Base-by-base conservation (phyloP, 768 basidiomycete genomes). In the Leucocoprinus leucothites region DNA sequence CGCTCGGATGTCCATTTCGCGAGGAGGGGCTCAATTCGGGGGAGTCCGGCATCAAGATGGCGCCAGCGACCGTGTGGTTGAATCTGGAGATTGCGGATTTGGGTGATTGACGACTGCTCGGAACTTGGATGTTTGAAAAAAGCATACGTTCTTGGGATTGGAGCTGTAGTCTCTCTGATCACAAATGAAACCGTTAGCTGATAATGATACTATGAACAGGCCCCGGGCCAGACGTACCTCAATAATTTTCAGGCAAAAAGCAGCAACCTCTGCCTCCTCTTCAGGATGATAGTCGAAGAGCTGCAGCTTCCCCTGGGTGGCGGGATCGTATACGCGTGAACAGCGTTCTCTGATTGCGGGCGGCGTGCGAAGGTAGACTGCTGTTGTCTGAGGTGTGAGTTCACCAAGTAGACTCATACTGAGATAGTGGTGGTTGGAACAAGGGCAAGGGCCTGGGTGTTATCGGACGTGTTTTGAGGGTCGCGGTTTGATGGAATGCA, bases 341-440 rank as follows among this genome's bases (percentile, higher is more conserved):
- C 94, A 98, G 41, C 92, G 81, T 62, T 94, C 87, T 44, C 96
- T 82, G 62, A 98, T 93, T n/a, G 94, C 82, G 14, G 91, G 89
- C 2, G 97, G 78, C 0, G 91, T 93, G 28, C 88, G 86, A 42
- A 97, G 82, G 65, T 94, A 95, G 4, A 71, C 73, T 24, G 85
- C 82, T 36, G 72, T 81, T 1, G 41, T 43, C 7, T 43, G 47
- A 3, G 47, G 21, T 2, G 26, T 56, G 22, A 56, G 47, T n/a
- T 48, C 19, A 14, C 54, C 54, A 8, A 56, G 48, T 28, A 41
- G 40, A n/a, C 46, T 56, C 54, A 56, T 56, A 24, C 3, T 21
- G 35, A 22, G 22, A 25, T 4, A 22, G 26, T 25, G 38, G 40
- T 31, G 42, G 34, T 44, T 52, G 51, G 51, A 26, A 35, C 14